Base-by-base conservation (phyloP, 2,329 filamentous ascomycete genomes). In the Fusarium sp. region DNA sequence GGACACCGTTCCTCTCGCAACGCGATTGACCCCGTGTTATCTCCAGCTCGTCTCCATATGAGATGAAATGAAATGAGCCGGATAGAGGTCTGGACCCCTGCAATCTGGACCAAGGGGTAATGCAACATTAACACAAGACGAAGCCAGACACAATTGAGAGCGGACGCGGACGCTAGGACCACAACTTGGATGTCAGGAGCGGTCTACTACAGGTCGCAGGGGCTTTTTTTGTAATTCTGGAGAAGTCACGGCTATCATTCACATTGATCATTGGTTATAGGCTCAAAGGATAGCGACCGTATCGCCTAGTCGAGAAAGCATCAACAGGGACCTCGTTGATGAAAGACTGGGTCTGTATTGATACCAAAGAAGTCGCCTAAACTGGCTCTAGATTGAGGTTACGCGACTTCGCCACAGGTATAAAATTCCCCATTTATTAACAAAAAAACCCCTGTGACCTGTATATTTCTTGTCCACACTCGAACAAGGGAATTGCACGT, bases 51-150 rank as follows among this genome's bases (percentile, higher is more conserved):
- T 61, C 48, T 62, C 55, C 50, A 58, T 39, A 37, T 61, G 62
- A 63, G 41, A 37, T 37, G 27, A 51, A 58, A 66, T 70, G 39
- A 71, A 70, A 72, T 66, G 60, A 73, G 54, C 54, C n/a, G 6
- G 30, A 61, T 51, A 53, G 58, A 61, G 41, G 55, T 50, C 43
- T 34, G 28, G 37, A 18, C 55, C 54, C 63, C 50, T 63, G 66
- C 36, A 71, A 58, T 65, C 48, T 52, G 51, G 58, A 51, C 66
- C 31, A 47, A 68, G 64, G 67, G 68, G 68, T 30, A 44, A 50
- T 41, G 12, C 18, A 40, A 31, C 31, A 54, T n/a, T 41, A 43
- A 54, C 23, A 27, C 37, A 41, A 48, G 16, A 10, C 41, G 44
- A 44, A 60, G 50, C 50, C 59, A 51, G 52, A 58, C 44, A 41